Evolutionary conservation across 2,329 filamentous ascomycete genomes (phyloP).

Genomic region (Magnaporthiopsis rhizophila): DNA sequence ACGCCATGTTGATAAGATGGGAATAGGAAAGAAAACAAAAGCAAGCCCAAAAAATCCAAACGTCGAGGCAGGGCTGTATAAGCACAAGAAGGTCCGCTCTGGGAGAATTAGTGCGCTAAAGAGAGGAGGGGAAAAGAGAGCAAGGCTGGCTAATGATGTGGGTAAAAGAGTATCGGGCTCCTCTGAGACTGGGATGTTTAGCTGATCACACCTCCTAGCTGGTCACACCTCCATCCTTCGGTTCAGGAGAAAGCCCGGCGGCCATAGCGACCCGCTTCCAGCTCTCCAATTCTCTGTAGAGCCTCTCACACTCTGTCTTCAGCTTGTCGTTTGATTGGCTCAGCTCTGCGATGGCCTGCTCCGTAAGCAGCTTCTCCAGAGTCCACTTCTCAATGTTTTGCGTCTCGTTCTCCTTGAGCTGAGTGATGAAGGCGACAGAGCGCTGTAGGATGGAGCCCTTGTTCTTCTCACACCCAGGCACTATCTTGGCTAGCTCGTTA

Average conservation of each 20-base stretch:
- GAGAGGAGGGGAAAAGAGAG: not conserved
- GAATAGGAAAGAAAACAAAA: no score
- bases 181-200: no score
- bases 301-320: constrained; percentile 69
- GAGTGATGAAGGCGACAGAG: constrained; percentile 87
- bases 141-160: not conserved
- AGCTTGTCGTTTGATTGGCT: constrained; percentile 81
- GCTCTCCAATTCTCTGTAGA: constrained; percentile 68
- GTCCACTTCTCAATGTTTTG: constrained; percentile 95
- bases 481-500: constrained; percentile 95
- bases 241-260: constrained; percentile 36
- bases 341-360: constrained; percentile 83
- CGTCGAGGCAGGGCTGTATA: no score
- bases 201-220: constrained; percentile 10
- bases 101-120: no score
- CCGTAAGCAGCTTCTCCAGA: constrained; percentile 79
- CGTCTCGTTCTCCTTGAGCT: constrained; percentile 88
- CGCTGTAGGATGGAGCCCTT: constrained; percentile 94
- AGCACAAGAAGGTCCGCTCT: no score
- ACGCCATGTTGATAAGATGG: no score
- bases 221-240: constrained; percentile 7
- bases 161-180: no score
- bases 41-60: no score
- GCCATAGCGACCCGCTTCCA: constrained; percentile 66
- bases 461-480: constrained; percentile 97